phyloP scores from a whole-genome alignment of 257 asterid genomes.

The Solanum gracilifrons region DNA sequence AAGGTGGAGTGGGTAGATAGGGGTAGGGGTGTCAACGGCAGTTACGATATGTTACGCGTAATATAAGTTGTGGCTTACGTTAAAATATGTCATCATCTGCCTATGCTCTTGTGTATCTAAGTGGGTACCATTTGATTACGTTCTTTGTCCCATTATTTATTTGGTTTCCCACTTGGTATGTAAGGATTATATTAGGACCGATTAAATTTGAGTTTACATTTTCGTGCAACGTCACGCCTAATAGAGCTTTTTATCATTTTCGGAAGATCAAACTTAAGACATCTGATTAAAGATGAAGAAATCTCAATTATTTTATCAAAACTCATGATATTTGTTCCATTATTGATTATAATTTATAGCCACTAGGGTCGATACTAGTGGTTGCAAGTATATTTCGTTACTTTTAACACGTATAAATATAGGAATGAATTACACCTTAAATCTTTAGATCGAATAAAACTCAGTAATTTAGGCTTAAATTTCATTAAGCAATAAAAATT shows the following conservation, averaged over 20 bases:
- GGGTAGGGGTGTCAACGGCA: constrained; percentile 11
- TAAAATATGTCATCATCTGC: constrained; percentile 12
- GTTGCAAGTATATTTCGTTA: no score
- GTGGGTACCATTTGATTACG: neutral
- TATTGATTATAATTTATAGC: neutral
- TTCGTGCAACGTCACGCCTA: no score
- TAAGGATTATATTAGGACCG: accelerated
- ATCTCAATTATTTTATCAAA: no score
- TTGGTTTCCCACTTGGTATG: neutral
- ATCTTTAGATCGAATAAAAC: neutral
- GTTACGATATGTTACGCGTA: constrained; percentile 28
- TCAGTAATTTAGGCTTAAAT: neutral
- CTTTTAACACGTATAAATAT: neutral
- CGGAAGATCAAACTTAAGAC: no score
- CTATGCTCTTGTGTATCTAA: neutral
- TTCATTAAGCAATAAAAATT: neutral
- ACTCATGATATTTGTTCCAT: neutral
- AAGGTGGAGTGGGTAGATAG: neutral
- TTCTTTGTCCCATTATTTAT: neutral
- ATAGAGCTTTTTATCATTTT: no score
- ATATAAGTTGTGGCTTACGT: constrained; percentile 29
- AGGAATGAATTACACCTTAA: neutral
- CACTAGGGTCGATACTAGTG: neutral
- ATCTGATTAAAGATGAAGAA: no score
- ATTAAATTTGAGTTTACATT: neutral